Percentiles rank a stretch among this genome's conserved stretches.
Evolutionary conservation across 306 rosid genomes (phyloP).

Genomic region (Lithocarpus polystachyus): DNA sequence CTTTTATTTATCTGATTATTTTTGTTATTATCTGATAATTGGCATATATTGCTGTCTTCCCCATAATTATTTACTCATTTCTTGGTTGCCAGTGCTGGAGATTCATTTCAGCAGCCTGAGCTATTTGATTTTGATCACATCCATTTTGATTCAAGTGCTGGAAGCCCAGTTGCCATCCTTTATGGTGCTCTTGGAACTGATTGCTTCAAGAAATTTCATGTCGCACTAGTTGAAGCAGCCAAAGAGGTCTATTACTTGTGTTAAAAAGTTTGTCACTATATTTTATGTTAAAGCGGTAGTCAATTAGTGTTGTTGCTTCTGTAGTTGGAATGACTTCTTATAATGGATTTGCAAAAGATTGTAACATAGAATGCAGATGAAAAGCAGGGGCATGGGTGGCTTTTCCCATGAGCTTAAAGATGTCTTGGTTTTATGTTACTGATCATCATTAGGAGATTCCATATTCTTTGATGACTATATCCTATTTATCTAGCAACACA

Average conservation of each 20-base stretch:
- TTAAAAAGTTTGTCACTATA: conserved; percentile 16
- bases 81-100: conserved; percentile 43
- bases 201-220: conserved; percentile 85
- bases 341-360: not conserved
- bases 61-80: not conserved
- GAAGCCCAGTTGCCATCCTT: conserved; percentile 74
- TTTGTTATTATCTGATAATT: not conserved
- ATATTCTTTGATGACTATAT: not conserved
- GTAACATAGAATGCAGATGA: not conserved
- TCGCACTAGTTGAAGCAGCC: conserved; percentile 67
- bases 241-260: conserved; percentile 51
- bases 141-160: conserved; percentile 60
- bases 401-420: not conserved
- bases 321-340: not conserved
- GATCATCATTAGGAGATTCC: not conserved
- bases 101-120: conserved; percentile 68
- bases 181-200: conserved; percentile 87
- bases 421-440: not conserved
- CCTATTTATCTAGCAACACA: not conserved
- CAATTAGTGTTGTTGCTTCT: conserved; percentile 5
- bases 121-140: conserved; percentile 90
- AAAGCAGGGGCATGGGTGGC: not conserved
- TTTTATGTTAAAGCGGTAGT: conserved; percentile 3
- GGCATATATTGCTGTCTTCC: not conserved
- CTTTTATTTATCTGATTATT: not conserved